Evolutionary conservation across 345 rosid genomes (phyloP).

Genomic region (Ailanthus altissimus): DNA sequence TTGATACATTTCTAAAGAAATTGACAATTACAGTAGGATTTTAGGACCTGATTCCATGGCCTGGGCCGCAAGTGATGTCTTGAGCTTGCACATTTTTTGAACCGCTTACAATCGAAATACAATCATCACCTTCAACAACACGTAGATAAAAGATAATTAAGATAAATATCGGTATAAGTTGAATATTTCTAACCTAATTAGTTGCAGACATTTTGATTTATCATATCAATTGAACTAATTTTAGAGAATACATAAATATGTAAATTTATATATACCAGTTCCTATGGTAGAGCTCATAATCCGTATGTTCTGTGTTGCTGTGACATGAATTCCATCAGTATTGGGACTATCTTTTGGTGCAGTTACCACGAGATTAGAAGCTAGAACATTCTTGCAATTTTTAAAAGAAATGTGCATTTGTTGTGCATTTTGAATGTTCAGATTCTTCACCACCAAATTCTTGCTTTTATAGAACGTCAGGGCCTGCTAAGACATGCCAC

Average conservation of each 20-base stretch:
- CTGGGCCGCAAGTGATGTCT: conserved; percentile 64
- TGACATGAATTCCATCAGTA: conserved; percentile 87
- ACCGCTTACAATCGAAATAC: conserved; percentile 64
- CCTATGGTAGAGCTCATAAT: conserved; percentile 50
- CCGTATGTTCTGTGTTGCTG: conserved; percentile 58
- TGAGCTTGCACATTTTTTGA: conserved; percentile 50
- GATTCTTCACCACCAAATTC: conserved; percentile 44
- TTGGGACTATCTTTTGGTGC: conserved; percentile 74
- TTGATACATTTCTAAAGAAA: background rate
- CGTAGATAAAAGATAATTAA: background rate
- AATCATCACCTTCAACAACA: conserved; percentile 68
- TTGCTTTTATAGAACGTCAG: conserved; percentile 61
- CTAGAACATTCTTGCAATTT: conserved; percentile 46
- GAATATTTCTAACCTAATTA: background rate
- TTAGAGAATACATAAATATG: background rate
- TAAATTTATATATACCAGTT: conserved; percentile 46
- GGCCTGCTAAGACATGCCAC: conserved; percentile 45
- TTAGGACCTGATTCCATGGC: conserved; percentile 70
- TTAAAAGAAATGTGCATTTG: conserved; percentile 69
- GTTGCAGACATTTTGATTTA: background rate
- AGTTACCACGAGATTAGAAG: conserved; percentile 49
- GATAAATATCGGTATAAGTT: background rate
- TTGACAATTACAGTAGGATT: background rate
- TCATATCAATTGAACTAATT: background rate
- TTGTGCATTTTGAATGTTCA: conserved; percentile 66